Conservation (phyloP, 163 green algal species). For the Trebouxiophyceae sp. region DNA sequence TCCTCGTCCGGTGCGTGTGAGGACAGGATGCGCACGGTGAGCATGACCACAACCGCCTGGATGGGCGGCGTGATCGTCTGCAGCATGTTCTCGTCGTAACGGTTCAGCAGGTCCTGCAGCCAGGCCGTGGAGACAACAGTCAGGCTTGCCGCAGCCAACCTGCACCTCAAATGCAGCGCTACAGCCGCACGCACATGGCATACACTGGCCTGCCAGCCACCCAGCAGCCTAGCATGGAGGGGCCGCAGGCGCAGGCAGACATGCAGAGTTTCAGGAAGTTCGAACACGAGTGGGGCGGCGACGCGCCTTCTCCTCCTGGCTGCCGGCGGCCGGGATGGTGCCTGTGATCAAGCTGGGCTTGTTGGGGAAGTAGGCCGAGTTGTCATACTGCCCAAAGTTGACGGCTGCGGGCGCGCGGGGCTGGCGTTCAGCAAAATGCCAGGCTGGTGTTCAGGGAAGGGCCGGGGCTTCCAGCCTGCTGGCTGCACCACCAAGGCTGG, state of each 20-base stretch:
- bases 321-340: constrained; percentile 18
- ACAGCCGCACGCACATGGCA: too few species aligned
- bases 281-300: background rate
- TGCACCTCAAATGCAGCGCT: too few species aligned
- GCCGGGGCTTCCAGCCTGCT: too few species aligned
- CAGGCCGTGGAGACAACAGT: too few species aligned
- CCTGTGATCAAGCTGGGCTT: constrained; percentile 7
- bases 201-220: too few species aligned
- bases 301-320: background rate
- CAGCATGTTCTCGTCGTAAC: constrained; percentile 18
- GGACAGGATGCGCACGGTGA: background rate
- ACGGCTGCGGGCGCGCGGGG: too few species aligned
- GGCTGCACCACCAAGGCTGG: too few species aligned
- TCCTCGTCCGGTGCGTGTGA: background rate
- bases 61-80: constrained; percentile 9
- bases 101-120: constrained; percentile 11
- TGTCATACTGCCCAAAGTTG: constrained; percentile 54
- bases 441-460: too few species aligned
- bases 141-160: too few species aligned
- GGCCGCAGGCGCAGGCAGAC: too few species aligned
- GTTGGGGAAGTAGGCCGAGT: constrained; percentile 34
- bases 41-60: constrained; percentile 12
- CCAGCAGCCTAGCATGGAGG: too few species aligned
- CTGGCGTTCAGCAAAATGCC: too few species aligned
- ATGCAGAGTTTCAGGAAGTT: background rate